Evolutionary conservation across 2,329 filamentous ascomycete genomes (phyloP).

Genomic region (Grosmannia clavigera): DNA sequence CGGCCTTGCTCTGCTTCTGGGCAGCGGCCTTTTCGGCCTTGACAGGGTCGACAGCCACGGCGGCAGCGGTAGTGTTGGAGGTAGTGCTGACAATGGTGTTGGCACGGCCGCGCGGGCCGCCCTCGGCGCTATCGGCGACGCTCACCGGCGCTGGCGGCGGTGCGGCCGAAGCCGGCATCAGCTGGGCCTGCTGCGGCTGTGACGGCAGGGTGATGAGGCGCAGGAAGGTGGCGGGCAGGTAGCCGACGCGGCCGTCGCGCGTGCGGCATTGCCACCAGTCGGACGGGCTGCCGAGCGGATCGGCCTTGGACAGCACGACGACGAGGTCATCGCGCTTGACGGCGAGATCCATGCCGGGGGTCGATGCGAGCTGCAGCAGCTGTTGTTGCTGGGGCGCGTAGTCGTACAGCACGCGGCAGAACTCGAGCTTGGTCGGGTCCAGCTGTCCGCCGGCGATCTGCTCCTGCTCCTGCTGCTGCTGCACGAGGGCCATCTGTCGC

Average conservation of each 20-base stretch:
- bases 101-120: not conserved
- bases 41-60: slow-evolving; percentile 4
- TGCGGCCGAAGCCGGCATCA: not conserved
- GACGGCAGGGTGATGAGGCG: slow-evolving; percentile 53
- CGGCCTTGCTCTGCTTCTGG: slow-evolving; percentile 5
- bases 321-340: slow-evolving; percentile 94
- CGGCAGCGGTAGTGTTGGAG: not conserved
- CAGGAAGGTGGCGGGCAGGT: slow-evolving; percentile 82
- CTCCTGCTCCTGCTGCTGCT: slow-evolving; percentile 36
- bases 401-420: slow-evolving; percentile 90
- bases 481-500: slow-evolving; percentile 34
- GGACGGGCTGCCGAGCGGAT: slow-evolving; percentile 80
- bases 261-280: slow-evolving; percentile 97
- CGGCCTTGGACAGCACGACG: slow-evolving; percentile 82
- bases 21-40: slow-evolving; percentile 12
- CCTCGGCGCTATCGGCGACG: slow-evolving; percentile 36
- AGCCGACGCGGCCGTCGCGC: slow-evolving; percentile 79
- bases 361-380: slow-evolving; percentile 22
- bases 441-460: slow-evolving; percentile 35
- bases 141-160: slow-evolving; percentile 13
- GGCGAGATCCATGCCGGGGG: slow-evolving; percentile 69
- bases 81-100: slow-evolving; percentile 24
- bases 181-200: not conserved
- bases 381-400: slow-evolving; percentile 54
- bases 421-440: slow-evolving; percentile 86